Base-by-base conservation (phyloP, 495 filamentous ascomycete species). In the Hyaloscypha bicolor region DNA sequence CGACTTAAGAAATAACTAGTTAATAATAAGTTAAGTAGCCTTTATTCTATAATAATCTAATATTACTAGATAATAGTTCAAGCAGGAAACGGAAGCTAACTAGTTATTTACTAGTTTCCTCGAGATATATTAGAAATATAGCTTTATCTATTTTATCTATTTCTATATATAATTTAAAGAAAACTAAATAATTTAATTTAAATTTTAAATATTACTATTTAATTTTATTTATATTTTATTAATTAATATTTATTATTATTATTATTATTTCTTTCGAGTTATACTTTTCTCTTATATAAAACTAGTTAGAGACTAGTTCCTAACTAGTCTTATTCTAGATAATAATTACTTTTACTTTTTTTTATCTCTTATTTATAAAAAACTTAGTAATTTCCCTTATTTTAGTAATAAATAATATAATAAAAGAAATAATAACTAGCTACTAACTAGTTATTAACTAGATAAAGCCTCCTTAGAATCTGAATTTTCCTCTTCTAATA, bases 161-260 rank as follows among this genome's bases (percentile, higher is more conserved):
- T 48, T 48, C 42, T 48, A 48, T 48, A 48, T 48, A 48, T 48
- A 48, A n/a, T 48, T 48, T 48, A 48, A 48, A 48, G 42, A 48
- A 2, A 48, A 2, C 2, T 48, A 48, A 48, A 48, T 48, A 48
- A 48, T 48, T 48, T 48, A 48, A 48, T 48, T 48, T 48, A 2
- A 48, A n/a, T 48, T 48, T 2, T 2, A 2, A 48, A 48, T 48
- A 48, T 48, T 48, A 48, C 2, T 48, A 48, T 48, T 2, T 48
- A 48, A 48, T 2, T 48, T 2, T 48, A 48, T 2, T 48, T 48
- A n/a, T n/a, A 48, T 48, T 48, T 48, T n/a, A n/a, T 48, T 48
- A 48, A 48, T 48, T 48, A 48, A 12, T 48, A 48, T n/a, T 48
- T 48, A 48, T 48, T 48, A 48, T 48, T n/a, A n/a, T 48, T 48